Evolutionary conservation across 2,329 filamentous ascomycete species (phyloP), one percentile per base, ranked within the genome.

Genomic region (Neodidymelliopsis sp.): DNA sequence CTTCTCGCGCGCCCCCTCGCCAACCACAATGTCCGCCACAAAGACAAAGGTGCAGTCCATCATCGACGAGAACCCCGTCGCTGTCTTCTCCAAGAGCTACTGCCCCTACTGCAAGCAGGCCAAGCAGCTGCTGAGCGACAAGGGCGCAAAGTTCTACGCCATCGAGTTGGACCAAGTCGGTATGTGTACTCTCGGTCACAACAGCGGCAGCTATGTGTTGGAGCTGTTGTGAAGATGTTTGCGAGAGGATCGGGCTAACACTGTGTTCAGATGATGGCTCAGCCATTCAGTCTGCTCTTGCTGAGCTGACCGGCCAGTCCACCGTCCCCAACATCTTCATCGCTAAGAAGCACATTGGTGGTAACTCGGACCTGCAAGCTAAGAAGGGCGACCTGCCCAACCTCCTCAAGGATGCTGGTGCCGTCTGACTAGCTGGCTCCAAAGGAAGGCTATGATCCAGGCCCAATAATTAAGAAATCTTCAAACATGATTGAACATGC

Each of bases 291-390:
- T 80, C 85, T 59, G 91, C 91, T 19, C 89, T 99, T 53, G 75
- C 84, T 62, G 83, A 93, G 57, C 84, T 97, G 66, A 90, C 86
- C 48, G 81, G 83, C 73, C 94, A 99, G 82, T 82, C 86, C 67
- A 93, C 90, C 66, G 94, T 99, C 5, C 94, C 94, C 66, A 97
- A 97, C 80, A 89, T 96, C 79, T 97, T 89, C 81, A 97, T 99
- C 76, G 79, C 78, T 64, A 79, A 91, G 79, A 79, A 95, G 80
- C 93, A 97, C 77, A 95, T 99, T 73, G 94, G 94, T 57, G 94
- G 94, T 62, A 97, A 97, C 84, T 96, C 91, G 18, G 93, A 94
- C 64, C 75, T 95, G 57, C 87, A 92, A 77, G 80, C 77, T 42
- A 84, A 81, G 75, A 84, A 83, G 74, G 58, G 54, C 10, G 72